Evolutionary conservation across 192 early-diverging fungal species (phyloP).

Genomic region (Gaertneriomyces semiglobifer): DNA sequence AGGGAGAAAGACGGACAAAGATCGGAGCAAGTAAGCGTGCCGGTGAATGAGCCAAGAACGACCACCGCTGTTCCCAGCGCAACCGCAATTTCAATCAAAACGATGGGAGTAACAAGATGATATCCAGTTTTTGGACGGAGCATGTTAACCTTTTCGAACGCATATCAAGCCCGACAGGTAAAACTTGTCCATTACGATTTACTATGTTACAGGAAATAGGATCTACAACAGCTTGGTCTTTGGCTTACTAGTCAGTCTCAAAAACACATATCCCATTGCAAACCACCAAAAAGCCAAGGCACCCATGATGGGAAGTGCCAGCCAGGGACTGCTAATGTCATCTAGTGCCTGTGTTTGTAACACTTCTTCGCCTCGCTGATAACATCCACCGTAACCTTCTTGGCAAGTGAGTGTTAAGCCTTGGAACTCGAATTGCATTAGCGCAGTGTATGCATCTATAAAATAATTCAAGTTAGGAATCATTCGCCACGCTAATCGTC

Average conservation of each 20-base stretch:
- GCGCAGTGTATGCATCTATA: slow-evolving; percentile 12
- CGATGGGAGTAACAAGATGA: too few relatives aligned
- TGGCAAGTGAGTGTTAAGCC: slow-evolving; percentile 13
- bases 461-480: not conserved
- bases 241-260: slow-evolving; percentile 13
- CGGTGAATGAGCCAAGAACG: too few relatives aligned
- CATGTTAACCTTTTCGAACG: too few relatives aligned
- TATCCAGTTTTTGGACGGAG: too few relatives aligned
- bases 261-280: slow-evolving; percentile 10
- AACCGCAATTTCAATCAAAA: too few relatives aligned
- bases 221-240: slow-evolving; percentile 15
- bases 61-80: too few relatives aligned
- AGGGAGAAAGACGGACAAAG: too few relatives aligned
- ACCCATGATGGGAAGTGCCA: not conserved
- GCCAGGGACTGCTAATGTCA: not conserved
- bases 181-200: too few relatives aligned
- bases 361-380: slow-evolving; percentile 5
- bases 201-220: too few relatives aligned
- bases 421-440: slow-evolving; percentile 9
- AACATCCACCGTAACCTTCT: slow-evolving; percentile 1
- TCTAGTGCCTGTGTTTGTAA: slow-evolving; percentile 10
- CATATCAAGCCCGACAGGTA: too few relatives aligned
- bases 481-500: not conserved
- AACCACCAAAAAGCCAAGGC: slow-evolving; percentile 14
- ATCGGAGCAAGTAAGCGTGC: too few relatives aligned